Conservation (phyloP, 345 rosid genomes). For the Pistacia atlantica region DNA sequence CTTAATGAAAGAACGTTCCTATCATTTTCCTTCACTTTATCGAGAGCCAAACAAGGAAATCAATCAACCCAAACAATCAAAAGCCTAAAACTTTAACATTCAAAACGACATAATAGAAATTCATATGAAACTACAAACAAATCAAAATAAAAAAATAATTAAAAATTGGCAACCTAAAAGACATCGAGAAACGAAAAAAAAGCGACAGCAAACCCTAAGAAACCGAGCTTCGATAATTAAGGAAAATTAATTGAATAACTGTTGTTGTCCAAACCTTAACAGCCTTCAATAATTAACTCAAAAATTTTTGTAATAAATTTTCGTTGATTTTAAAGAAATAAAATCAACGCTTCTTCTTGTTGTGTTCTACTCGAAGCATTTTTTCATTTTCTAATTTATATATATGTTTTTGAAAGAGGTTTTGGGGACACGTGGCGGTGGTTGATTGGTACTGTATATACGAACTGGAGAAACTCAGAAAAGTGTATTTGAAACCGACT, state of each 20-base stretch:
- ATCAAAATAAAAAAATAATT: background rate
- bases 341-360: background rate
- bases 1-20: background rate
- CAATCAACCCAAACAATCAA: conserved; percentile 5
- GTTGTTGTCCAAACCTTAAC: conserved; percentile 26
- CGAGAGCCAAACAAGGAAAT: background rate
- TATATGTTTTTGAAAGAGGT: background rate
- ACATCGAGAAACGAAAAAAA: background rate
- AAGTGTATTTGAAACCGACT: background rate
- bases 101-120: background rate
- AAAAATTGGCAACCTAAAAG: background rate
- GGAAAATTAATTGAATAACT: background rate
- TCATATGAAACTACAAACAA: background rate
- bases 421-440: background rate
- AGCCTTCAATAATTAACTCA: conserved; percentile 14
- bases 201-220: conserved; percentile 2
- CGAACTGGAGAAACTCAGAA: background rate
- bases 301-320: background rate
- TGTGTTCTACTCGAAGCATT: background rate
- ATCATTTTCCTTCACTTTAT: conserved; percentile 1
- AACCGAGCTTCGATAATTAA: no score
- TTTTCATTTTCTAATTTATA: no score
- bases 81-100: background rate
- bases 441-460: fast-evolving
- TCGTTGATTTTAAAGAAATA: conserved; percentile 4